Base-by-base conservation (phyloP, 176 grass and related monocot genomes). In the Ampelocalamus luodianensis region DNA sequence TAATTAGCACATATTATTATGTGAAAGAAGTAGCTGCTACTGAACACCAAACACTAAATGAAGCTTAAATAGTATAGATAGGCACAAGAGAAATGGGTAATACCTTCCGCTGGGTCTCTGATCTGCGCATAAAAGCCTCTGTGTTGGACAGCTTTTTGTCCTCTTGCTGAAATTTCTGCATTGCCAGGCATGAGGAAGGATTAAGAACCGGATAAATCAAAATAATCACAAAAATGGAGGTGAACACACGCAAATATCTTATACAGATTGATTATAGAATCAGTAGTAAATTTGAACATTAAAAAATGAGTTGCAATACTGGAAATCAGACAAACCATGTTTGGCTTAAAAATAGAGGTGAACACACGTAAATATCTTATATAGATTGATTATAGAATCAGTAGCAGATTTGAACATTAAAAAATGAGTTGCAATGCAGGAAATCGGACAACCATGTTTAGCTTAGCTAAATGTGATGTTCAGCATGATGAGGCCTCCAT, bases 111-210 rank as follows among this genome's bases (percentile, higher is more conserved):
- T 96, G 86, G 54, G 90, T 90, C 78, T 99, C 91, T 86, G 90
- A 94, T 89, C 96, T 96, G 65, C 96, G 96, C 79, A 99, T 85
- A 83, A 81, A 95, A 70, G 96, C 93, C 68, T 99, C 91, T 4
- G 96, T 87, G 78, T 71, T 89, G 42, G 96, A 90, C 32, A 99
- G 64, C 42, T 91, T 85, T 81, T 89, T 87, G 75, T 99, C 50
- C 78, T 99, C 96, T 86, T 99, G 89, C 82, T 92, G 90, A 90
- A 99, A 99, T 99, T 96, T 99, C 96, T 99, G 91, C 61, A 87
- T 89, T 42, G 29, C 22, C 22, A 71, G 75, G 64, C 32, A 86
- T 44, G 32, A 40, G 42, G 24, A 81, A 34, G 12, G 72, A 58
- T 72, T 15, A 77, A 72, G 40, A 69, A 49, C 73, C 10, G 27